These are phyloP conservation scores for Podospora didyma DNA, from an alignment of 495 filamentous ascomycete genomes.

Conservation along the genomic window DNA sequence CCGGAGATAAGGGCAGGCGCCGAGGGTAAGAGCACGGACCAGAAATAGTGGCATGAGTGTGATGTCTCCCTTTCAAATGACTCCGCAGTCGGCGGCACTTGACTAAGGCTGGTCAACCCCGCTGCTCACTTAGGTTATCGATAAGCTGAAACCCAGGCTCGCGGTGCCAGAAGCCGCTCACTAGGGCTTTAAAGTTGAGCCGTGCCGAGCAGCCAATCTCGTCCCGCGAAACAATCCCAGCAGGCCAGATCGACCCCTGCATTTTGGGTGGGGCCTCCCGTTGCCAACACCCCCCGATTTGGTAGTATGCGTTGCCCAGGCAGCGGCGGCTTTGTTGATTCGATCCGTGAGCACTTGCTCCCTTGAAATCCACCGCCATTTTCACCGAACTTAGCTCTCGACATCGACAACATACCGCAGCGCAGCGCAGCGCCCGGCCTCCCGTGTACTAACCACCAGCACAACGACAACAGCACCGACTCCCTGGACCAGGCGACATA, in stretches of 20 bases:
- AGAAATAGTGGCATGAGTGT: too few relatives aligned
- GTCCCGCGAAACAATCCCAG: background rate
- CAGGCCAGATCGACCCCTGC: background rate
- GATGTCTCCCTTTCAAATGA: too few relatives aligned
- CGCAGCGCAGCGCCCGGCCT: background rate
- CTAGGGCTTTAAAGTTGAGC: background rate
- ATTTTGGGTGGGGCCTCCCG: conserved; percentile 18
- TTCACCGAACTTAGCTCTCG: background rate
- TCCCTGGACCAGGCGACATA: background rate
- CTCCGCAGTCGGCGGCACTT: too few relatives aligned
- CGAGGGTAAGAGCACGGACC: too few relatives aligned
- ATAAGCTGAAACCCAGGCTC: background rate
- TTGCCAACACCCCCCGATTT: conserved; percentile 1
- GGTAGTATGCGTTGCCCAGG: conserved; percentile 23
- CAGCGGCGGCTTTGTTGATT: conserved; percentile 22
- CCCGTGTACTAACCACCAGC: background rate
- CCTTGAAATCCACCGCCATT: background rate
- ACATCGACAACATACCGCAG: background rate
- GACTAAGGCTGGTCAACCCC: too few relatives aligned
- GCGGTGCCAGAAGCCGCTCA: background rate
- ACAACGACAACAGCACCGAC: background rate
- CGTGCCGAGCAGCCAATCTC: background rate
- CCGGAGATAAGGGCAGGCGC: too few relatives aligned
- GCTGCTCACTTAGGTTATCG: background rate
- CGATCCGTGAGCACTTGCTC: background rate